Evolutionary conservation across 345 rosid genomes (phyloP).

Genomic region (Gossypium anomalum): DNA sequence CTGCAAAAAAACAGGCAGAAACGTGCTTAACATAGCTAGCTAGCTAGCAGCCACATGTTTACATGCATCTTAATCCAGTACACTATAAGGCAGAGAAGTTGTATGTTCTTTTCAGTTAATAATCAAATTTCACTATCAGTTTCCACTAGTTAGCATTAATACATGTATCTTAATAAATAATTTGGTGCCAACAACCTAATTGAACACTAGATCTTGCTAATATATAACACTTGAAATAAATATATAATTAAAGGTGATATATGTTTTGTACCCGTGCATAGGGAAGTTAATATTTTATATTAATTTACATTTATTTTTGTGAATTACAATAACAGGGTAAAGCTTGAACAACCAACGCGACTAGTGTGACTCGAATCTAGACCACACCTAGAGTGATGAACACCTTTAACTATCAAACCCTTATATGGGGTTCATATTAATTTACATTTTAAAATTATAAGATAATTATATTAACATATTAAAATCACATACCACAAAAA

Average conservation of each 20-base stretch:
- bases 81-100: neutral
- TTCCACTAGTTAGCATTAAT: neutral
- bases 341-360: accelerated
- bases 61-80: neutral
- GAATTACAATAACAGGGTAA: too few relatives aligned
- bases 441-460: too few relatives aligned
- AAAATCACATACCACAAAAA: too few relatives aligned
- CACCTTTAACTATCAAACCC: too few relatives aligned
- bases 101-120: neutral
- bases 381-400: accelerated
- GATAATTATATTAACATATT: too few relatives aligned
- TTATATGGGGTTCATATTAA: too few relatives aligned
- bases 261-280: too few relatives aligned
- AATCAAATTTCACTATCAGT: neutral
- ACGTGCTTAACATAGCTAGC: neutral
- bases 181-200: neutral
- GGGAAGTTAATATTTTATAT: too few relatives aligned
- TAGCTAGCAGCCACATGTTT: neutral
- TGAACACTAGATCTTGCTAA: neutral
- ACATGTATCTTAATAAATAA: neutral
- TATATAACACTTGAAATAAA: too few relatives aligned
- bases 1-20: neutral
- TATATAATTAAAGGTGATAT: too few relatives aligned
- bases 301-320: too few relatives aligned
- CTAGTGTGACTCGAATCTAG: too few relatives aligned